phyloP scores from a whole-genome alignment of 345 rosid genomes.

The Trapa incisa region DNA sequence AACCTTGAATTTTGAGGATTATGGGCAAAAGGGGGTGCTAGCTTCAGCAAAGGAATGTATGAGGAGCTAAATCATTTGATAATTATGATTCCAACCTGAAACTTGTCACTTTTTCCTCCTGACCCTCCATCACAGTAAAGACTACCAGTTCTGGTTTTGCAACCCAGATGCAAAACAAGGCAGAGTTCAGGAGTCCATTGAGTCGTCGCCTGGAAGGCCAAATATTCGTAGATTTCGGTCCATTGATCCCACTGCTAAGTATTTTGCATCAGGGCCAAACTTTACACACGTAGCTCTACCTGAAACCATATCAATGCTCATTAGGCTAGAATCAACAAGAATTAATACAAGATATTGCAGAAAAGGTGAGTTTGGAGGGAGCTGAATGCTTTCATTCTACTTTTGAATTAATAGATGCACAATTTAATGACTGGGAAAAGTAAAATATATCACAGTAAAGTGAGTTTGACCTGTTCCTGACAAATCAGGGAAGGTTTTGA shows the following conservation, averaged over 20 bases:
- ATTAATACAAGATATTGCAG: too few species aligned
- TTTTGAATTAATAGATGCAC: too few species aligned
- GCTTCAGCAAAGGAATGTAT: not conserved
- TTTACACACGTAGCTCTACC: conserved; percentile 62
- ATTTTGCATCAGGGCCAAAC: conserved; percentile 77
- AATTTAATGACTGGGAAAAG: too few species aligned
- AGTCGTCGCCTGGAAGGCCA: conserved; percentile 45
- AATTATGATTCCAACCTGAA: not conserved
- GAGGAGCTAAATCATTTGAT: not conserved
- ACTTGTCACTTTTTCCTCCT: not conserved
- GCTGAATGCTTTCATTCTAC: too few species aligned
- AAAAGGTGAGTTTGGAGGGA: too few species aligned
- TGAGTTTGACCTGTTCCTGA: conserved; percentile 67
- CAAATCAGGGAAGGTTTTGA: conserved; percentile 85
- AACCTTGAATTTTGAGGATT: not conserved
- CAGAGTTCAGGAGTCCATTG: conserved; percentile 28
- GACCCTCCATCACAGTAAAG: not conserved
- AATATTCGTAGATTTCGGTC: conserved; percentile 78
- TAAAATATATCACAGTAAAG: not conserved
- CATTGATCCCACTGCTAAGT: conserved; percentile 82
- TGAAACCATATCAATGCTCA: conserved; percentile 13
- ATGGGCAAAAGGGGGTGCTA: not conserved
- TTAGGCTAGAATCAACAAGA: not conserved
- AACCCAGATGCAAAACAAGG: not conserved
- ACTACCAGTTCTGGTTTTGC: not conserved